Conservation (phyloP, 1,284 basidiomycete genomes). For the Takashimella tepidaria region DNA sequence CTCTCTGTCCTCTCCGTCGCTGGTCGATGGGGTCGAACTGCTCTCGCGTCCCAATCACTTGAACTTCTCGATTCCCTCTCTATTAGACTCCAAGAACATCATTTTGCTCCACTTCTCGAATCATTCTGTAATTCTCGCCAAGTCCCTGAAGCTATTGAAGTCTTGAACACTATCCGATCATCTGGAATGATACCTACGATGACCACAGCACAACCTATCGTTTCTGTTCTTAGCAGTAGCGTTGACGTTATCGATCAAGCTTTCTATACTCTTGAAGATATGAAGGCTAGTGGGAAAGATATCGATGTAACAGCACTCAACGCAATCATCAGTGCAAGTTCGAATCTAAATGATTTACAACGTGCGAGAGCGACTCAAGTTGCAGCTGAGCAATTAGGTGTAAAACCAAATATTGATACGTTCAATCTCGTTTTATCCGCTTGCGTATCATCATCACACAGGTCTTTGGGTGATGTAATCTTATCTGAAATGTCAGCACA, state of each 20-base stretch:
- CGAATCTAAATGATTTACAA: slow-evolving; percentile 62
- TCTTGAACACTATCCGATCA: slow-evolving; percentile 29
- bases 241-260: slow-evolving; percentile 59
- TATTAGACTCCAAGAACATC: slow-evolving; percentile 56
- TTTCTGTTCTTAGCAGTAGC: slow-evolving; percentile 52
- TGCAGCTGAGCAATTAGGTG: slow-evolving; percentile 55
- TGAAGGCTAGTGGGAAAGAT: slow-evolving; percentile 54
- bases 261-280: slow-evolving; percentile 61
- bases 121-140: slow-evolving; percentile 40
- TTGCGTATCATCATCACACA: slow-evolving; percentile 50
- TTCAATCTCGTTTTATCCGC: slow-evolving; percentile 66
- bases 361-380: slow-evolving; percentile 73
- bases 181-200: slow-evolving; percentile 30
- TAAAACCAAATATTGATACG: slow-evolving; percentile 59
- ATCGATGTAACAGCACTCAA: slow-evolving; percentile 62
- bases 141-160: slow-evolving; percentile 39
- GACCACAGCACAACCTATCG: slow-evolving; percentile 48
- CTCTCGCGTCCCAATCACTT: slow-evolving; percentile 63
- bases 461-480: slow-evolving; percentile 36
- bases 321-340: slow-evolving; percentile 60
- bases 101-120: slow-evolving; percentile 43
- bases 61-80: slow-evolving; percentile 53
- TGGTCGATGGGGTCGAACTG: slow-evolving; percentile 62
- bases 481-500: slow-evolving; percentile 31
- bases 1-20: slow-evolving; percentile 65